Evolutionary conservation across 441 rosid genomes (phyloP).

Genomic region (Raphanus hybrid): DNA sequence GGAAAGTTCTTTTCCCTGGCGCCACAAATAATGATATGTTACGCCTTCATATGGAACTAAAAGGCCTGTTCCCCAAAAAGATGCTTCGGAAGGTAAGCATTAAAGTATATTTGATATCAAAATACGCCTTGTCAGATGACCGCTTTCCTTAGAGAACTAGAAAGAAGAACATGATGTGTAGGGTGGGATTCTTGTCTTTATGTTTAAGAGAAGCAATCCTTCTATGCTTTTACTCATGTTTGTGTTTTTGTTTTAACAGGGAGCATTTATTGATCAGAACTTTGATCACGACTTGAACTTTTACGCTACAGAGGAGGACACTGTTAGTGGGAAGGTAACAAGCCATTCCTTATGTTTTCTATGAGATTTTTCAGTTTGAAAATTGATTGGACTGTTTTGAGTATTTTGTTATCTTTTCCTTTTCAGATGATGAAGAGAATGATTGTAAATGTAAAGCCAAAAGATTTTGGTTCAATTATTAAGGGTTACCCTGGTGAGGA

Average conservation of each 20-base stretch:
- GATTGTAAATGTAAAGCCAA: slow-evolving; percentile 79
- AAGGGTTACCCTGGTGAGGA: slow-evolving; percentile 88
- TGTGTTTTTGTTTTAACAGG: slow-evolving; percentile 51
- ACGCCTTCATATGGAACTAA: slow-evolving; percentile 97
- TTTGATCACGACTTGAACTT: slow-evolving; percentile 92
- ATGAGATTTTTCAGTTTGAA: neutral
- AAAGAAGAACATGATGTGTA: neutral
- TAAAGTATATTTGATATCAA: slow-evolving; percentile 10
- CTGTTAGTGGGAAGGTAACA: slow-evolving; percentile 84
- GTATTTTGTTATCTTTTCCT: slow-evolving; percentile 20
- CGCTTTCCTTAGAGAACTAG: neutral
- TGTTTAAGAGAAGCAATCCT: slow-evolving; percentile 18
- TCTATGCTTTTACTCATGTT: slow-evolving; percentile 9
- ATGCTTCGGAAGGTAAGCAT: slow-evolving; percentile 87
- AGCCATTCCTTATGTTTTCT: slow-evolving; percentile 6
- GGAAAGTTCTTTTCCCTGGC: slow-evolving; percentile 99
- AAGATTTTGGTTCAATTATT: slow-evolving; percentile 86
- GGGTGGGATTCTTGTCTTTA: neutral
- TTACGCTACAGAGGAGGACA: slow-evolving; percentile 87
- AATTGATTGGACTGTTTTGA: slow-evolving; percentile 2
- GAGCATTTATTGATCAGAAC: slow-evolving; percentile 92
- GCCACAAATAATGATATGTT: slow-evolving; percentile 95
- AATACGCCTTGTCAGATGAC: neutral
- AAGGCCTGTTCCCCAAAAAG: slow-evolving; percentile 97
- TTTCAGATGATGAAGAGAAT: slow-evolving; percentile 78